Conservation (phyloP, 805 yeast species). For the Saccharomycopsis fermentans region DNA sequence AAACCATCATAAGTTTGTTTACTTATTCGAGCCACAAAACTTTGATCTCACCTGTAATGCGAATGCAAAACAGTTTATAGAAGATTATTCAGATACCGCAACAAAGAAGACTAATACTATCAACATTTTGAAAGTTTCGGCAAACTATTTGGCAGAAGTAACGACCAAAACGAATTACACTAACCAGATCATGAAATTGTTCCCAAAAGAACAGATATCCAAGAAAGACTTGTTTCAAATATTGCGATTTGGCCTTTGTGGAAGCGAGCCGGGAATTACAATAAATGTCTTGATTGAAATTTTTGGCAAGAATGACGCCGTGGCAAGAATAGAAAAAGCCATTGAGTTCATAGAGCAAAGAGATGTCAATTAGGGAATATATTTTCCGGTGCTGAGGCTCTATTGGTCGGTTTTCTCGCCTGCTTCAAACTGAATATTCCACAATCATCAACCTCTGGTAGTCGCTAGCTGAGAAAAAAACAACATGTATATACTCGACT, state of each 20-base stretch:
- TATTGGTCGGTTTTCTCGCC: not conserved
- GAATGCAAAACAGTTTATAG: slow-evolving; percentile 1
- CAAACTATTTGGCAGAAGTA: not conserved
- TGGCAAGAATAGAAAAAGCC: slow-evolving; percentile 23
- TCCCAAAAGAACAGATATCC: slow-evolving; percentile 8
- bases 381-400: not conserved
- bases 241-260: slow-evolving; percentile 60
- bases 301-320: slow-evolving; percentile 38
- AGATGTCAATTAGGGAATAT: not conserved
- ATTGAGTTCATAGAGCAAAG: slow-evolving; percentile 5
- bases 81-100: not conserved
- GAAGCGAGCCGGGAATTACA: slow-evolving; percentile 59
- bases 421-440: no score
- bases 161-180: not conserved
- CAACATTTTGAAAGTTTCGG: not conserved
- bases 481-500: no score
- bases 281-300: slow-evolving; percentile 47
- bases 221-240: slow-evolving; percentile 43
- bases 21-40: slow-evolving; percentile 35
- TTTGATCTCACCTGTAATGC: slow-evolving; percentile 18
- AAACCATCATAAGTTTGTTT: slow-evolving; percentile 31
- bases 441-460: no score
- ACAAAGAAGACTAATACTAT: not conserved
- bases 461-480: no score
- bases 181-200: not conserved